Conservation (phyloP, 2,329 filamentous ascomycete species). For the Talaromyces islandicus region DNA sequence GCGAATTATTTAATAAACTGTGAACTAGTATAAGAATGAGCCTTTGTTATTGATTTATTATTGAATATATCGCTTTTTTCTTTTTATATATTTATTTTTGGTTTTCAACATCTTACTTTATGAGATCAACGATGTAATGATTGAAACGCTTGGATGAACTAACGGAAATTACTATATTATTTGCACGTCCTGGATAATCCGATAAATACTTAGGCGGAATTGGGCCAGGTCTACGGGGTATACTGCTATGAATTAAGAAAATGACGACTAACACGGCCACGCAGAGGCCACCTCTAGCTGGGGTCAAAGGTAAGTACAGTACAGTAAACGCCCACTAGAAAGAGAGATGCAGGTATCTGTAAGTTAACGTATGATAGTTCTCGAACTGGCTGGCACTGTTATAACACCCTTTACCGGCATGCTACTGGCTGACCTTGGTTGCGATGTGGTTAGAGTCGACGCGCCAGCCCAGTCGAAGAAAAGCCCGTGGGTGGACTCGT, state of each 20-base stretch:
- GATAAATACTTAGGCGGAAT: neutral
- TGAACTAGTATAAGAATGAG: neutral
- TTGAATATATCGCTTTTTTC: neutral
- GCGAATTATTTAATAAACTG: neutral
- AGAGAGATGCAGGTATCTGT: neutral
- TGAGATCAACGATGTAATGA: neutral
- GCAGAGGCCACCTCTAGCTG: constrained; percentile 7
- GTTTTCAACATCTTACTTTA: neutral
- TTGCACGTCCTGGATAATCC: neutral
- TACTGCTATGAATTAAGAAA: neutral
- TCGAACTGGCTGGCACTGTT: constrained; percentile 6
- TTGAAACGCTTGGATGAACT: neutral
- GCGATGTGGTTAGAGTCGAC: constrained; percentile 9
- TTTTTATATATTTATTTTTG: neutral
- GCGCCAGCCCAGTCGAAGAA: neutral
- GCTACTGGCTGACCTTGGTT: constrained; percentile 9
- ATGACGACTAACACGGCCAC: neutral
- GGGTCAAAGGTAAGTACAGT: constrained; percentile 5
- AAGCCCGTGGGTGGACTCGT: constrained; percentile 2
- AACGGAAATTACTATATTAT: neutral
- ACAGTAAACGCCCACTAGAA: no score
- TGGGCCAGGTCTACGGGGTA: neutral
- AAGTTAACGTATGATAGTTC: neutral
- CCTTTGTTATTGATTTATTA: neutral
- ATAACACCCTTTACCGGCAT: constrained; percentile 9